Evolutionary conservation across 108 stramenopile genomes (phyloP).

Genomic region (Nitzschia palea): DNA sequence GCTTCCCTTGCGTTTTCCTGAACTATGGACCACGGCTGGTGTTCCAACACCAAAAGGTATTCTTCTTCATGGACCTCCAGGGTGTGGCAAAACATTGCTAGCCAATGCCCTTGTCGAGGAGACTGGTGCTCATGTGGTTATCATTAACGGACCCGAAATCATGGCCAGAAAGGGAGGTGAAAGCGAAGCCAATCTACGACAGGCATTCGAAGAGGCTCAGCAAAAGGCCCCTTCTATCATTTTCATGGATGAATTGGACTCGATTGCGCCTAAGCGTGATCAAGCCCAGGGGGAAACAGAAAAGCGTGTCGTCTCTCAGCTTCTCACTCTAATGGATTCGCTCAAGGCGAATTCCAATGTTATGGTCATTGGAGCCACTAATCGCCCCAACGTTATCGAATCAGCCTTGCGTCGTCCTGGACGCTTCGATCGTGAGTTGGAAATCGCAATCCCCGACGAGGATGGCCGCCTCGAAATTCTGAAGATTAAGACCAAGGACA

Average conservation of each 20-base stretch:
- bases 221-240: constrained; percentile 93
- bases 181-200: constrained; percentile 94
- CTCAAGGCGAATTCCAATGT: constrained; percentile 92
- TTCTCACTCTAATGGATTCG: constrained; percentile 98
- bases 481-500: constrained; percentile 94
- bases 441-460: constrained; percentile 98
- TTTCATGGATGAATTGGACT: constrained; percentile 99
- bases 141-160: constrained; percentile 98
- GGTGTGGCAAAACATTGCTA: constrained; percentile 97
- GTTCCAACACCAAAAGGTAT: constrained; percentile 97
- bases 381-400: constrained; percentile 96
- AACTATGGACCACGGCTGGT: constrained; percentile 94
- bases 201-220: constrained; percentile 94
- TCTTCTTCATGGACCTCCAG: constrained; percentile 96
- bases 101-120: constrained; percentile 96
- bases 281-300: constrained; percentile 94
- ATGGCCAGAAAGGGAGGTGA: constrained; percentile 96
- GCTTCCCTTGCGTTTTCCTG: constrained; percentile 92
- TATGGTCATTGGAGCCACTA: constrained; percentile 98
- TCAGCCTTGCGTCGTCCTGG: constrained; percentile 95
- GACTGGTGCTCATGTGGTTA: constrained; percentile 93
- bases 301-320: constrained; percentile 95
- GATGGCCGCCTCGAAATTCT: constrained; percentile 96
- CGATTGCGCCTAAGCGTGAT: constrained; percentile 97
- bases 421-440: constrained; percentile 97